Conservation (phyloP, 192 early-diverging fungal species). For the Coemansia sp. region DNA sequence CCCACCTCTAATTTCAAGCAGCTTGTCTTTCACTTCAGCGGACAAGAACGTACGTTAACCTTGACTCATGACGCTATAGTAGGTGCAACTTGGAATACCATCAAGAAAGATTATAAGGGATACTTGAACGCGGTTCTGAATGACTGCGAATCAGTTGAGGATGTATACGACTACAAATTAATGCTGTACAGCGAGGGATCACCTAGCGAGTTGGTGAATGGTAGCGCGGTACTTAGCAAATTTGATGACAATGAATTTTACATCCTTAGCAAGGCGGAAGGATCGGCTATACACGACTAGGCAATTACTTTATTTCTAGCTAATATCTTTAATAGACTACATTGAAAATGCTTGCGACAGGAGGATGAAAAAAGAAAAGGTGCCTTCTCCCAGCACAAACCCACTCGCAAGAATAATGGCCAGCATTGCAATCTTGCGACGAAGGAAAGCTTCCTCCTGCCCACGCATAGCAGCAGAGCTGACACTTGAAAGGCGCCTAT, state of each 20-base stretch:
- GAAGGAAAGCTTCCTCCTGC: constrained; percentile 17
- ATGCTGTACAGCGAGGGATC: no score
- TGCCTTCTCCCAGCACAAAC: constrained; percentile 78
- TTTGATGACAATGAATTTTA: no score
- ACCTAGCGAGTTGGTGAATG: no score
- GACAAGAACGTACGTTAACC: background rate
- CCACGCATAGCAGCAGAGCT: background rate
- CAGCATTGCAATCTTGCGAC: constrained; percentile 55
- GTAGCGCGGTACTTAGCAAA: no score
- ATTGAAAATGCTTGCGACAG: constrained; percentile 38
- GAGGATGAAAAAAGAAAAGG: constrained; percentile 66
- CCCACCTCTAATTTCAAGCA: background rate
- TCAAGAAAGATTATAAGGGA: background rate
- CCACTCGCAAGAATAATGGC: constrained; percentile 76
- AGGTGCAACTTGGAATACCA: background rate
- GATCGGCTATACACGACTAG: background rate
- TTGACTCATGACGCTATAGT: background rate
- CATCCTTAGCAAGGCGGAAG: no score
- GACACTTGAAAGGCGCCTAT: background rate
- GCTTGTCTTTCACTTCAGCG: background rate
- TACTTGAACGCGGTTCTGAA: no score
- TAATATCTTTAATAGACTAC: background rate
- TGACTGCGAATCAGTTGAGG: no score
- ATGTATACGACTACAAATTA: no score
- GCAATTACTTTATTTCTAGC: background rate